Evolutionary conservation across 148 eudicot genomes (phyloP), one percentile per base, ranked within the genome.

Genomic region (Chenopodium formosanum): DNA sequence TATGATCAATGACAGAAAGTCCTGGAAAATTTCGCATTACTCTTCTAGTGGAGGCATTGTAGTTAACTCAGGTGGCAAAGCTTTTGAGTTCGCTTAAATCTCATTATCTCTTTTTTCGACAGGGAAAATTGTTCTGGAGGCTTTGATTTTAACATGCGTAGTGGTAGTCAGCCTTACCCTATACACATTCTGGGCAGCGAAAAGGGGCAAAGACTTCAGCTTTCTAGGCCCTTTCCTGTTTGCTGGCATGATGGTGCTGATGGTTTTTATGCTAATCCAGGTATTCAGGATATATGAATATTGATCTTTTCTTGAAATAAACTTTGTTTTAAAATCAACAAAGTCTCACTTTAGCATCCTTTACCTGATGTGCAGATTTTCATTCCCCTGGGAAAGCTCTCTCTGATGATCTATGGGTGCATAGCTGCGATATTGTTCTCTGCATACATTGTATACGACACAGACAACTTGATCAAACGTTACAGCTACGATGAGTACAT

Each of bases 391-490:
- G 94, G 91, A 46, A 83, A 85, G 65, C 3, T 87, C 4, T 86
- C 89, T 7, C 37, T 64, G 34, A 88, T 82, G 84, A 86, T 91
- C 60, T 84, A 79, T 23, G 92, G 89, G 2, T 84, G 90, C 75
- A 74, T 90, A 50, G 87, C 84, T 40, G 89, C 92, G 9, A 79
- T 91, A 32, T 17, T 91, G 50, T 90, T 88, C 86, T 91, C 88
- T 13, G 94, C 86, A 22, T 91, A 82, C 71, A 90, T 91, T 37
- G 76, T 91, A 9, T 91, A 87, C 44, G 92, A 91, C 78, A 91
- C 94, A 1, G 86, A 89, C 81, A 89, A 90, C 78, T 74, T 91
- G 77, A 91, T 91, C 78, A 91, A 91, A 80, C 88, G 88, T 46
- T 90, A 75, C 80, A 67, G 75, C 53, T 89, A 89, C 23, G 91